A percentile compares a stretch with the other conserved stretches of the same genome.
phyloP scores from a whole-genome alignment of 768 basidiomycete genomes.

The Phylloporus arenicola region DNA sequence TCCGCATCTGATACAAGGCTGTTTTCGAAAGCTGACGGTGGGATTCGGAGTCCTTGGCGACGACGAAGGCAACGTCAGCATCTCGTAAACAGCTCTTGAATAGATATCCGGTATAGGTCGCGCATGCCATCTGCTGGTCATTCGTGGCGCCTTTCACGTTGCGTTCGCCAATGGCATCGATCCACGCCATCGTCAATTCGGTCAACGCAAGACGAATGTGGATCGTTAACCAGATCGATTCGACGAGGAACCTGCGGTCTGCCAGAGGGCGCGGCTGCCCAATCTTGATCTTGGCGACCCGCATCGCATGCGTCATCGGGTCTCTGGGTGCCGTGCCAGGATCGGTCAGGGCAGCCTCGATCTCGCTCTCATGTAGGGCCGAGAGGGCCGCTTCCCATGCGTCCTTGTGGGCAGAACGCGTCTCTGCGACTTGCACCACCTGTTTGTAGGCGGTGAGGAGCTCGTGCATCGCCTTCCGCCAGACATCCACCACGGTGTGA shows the following conservation, averaged over 20 bases:
- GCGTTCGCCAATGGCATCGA: slow-evolving; percentile 29
- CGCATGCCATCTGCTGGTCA: slow-evolving; percentile 41
- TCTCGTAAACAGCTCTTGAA: slow-evolving; percentile 44
- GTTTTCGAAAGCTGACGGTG: slow-evolving; percentile 49
- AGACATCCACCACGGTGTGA: slow-evolving; percentile 28
- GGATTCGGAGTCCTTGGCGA: slow-evolving; percentile 46
- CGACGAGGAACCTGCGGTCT: slow-evolving; percentile 54
- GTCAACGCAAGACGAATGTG: slow-evolving; percentile 48
- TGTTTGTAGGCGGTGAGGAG: slow-evolving; percentile 38
- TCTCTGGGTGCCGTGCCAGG: slow-evolving; percentile 33
- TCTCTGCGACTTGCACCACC: slow-evolving; percentile 37
- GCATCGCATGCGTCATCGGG: slow-evolving; percentile 47
- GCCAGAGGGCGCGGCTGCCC: slow-evolving; percentile 56
- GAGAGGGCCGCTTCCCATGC: slow-evolving; percentile 62
- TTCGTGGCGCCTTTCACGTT: slow-evolving; percentile 13
- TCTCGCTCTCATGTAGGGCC: slow-evolving; percentile 45
- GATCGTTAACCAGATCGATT: slow-evolving; percentile 53
- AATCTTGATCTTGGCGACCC: slow-evolving; percentile 44
- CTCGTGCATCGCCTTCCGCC: slow-evolving; percentile 35
- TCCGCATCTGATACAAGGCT: slow-evolving; percentile 39
- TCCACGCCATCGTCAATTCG: slow-evolving; percentile 39
- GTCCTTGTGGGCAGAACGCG: slow-evolving; percentile 48
- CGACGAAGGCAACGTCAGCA: slow-evolving; percentile 38
- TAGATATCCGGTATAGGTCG: slow-evolving; percentile 41
- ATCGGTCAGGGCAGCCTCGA: slow-evolving; percentile 30